Evolutionary conservation across 176 grass and related monocot species (phyloP), one percentile per base, ranked within the genome.

Genomic region (Triticum aestivum): DNA sequence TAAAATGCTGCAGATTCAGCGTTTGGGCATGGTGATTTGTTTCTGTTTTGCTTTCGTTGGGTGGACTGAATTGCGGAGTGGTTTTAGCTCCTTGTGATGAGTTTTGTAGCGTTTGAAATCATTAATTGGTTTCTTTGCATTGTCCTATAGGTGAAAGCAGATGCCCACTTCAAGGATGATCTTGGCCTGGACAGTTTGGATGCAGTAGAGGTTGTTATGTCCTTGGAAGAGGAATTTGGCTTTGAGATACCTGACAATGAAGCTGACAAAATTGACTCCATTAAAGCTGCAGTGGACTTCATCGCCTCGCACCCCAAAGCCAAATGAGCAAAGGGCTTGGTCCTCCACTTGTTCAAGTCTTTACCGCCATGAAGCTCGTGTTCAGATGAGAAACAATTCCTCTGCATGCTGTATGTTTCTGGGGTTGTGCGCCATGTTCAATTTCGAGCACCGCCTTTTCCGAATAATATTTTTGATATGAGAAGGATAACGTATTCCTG

Each of bases 81-180:
- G 20, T 69, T 69, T 69, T 52, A 56, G 20, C 30, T 77, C 29
- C 61, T 27, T 77, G 65, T 4, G 61, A 49, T 54, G 73, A 11
- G 5, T 41, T 78, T 66, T 86, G 44, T n/a, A 69, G 2, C 29
- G n/a, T 39, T 30, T 15, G 5, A 52, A 77, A 76, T 65, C 2
- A 13, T 76, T 9, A 86, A n/a, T 41, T 49, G 30, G 21, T 81
- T 76, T 81, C 29, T 42, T 80, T 51, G 54, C 18, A 73, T 64
- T 58, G 41, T 27, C 5, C 4, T 70, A 26, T 13, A 91, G 89
- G 86, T 91, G 81, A 85, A 82, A 51, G 77, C 86, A 71, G 86
- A 91, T 77, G 82, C 86, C 52, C 89, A 88, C 69, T 91, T 91
- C 63, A 91, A 91, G 86, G 87, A 88, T 82, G 89, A 91, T 85